Percentiles rank a stretch among this genome's conserved stretches.
Conservation (phyloP, 768 basidiomycete species). For the Leccinum truebloodii region DNA sequence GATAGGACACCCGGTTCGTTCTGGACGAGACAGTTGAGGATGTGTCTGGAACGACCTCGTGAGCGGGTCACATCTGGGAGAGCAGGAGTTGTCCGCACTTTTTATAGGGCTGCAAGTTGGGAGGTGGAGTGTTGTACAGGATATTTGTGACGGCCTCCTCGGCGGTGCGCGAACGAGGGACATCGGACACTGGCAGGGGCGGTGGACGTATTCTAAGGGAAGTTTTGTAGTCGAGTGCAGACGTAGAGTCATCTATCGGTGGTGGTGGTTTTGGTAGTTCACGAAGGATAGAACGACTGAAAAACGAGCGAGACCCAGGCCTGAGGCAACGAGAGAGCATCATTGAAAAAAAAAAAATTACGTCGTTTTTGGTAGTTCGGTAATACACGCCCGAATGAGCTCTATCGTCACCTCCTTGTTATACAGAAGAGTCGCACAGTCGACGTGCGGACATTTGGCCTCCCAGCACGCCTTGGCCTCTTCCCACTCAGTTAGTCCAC, state of each 20-base stretch:
- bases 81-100: conserved; percentile 47
- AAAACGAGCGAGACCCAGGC: conserved; percentile 23
- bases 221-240: conserved; percentile 90
- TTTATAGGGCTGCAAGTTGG: conserved; percentile 89
- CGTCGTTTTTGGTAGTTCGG: conserved; percentile 44
- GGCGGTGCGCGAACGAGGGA: conserved; percentile 81
- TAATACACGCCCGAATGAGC: conserved; percentile 55
- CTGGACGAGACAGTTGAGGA: conserved; percentile 97
- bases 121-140: conserved; percentile 93
- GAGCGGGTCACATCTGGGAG: not conserved
- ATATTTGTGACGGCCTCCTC: conserved; percentile 99
- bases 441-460: conserved; percentile 47
- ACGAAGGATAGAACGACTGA: conserved; percentile 15
- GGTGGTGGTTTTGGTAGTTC: conserved; percentile 70
- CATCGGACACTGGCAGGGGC: conserved; percentile 80
- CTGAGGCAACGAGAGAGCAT: not conserved
- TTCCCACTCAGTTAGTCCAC: conserved; percentile 53
- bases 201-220: conserved; percentile 72
- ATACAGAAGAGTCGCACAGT: conserved; percentile 53
- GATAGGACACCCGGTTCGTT: conserved; percentile 99
- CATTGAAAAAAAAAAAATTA: conserved; percentile 1
- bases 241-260: conserved; percentile 90
- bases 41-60: conserved; percentile 58
- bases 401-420: conserved; percentile 52
- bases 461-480: conserved; percentile 64